Base-by-base conservation (phyloP, 2,329 filamentous ascomycete species). In the Mollisia scopiformis region DNA sequence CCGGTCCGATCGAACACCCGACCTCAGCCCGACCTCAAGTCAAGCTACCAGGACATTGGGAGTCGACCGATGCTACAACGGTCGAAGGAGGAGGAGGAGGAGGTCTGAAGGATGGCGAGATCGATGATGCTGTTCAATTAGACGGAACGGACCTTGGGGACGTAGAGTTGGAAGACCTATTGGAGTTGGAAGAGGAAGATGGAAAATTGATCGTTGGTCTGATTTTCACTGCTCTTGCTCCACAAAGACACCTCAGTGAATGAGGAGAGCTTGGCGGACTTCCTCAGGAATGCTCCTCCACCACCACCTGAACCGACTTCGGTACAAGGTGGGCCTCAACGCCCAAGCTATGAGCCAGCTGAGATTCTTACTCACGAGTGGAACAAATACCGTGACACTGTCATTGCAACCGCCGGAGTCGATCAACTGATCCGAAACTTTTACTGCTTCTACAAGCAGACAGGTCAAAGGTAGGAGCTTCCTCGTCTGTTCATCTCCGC, bases 321-420 rank as follows among this genome's bases (percentile, higher is more conserved):
- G n/a, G n/a, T n/a, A n/a, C n/a, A n/a, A n/a, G n/a, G n/a, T n/a
- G n/a, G n/a, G n/a, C n/a, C n/a, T n/a, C n/a, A n/a, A n/a, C n/a
- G n/a, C n/a, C n/a, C n/a, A n/a, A n/a, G n/a, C n/a, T n/a, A n/a
- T n/a, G n/a, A n/a, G n/a, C n/a, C n/a, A n/a, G n/a, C n/a, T n/a
- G n/a, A n/a, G n/a, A n/a, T n/a, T n/a, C n/a, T n/a, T n/a, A 97
- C 93, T 0, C 95, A 98, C 77, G 95, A 99, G 76, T 99, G 95
- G 95, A 99, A 99, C 79, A 99, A 99, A 77, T 99, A 99, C 78
- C 86, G 90, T 39, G 87, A 93, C 67, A 89, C 88, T 0, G 82
- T 97, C 27, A 80, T 99, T 57, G 95, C 95, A 0, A 92, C 92
- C 0, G 95, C 87, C 1, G 94, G 95, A 57, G 95, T 98, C 3